Percentiles rank a stretch among this genome's conserved stretches.
phyloP scores from a whole-genome alignment of 106 monocot genomes.

The Dioscorea dumetorum region DNA sequence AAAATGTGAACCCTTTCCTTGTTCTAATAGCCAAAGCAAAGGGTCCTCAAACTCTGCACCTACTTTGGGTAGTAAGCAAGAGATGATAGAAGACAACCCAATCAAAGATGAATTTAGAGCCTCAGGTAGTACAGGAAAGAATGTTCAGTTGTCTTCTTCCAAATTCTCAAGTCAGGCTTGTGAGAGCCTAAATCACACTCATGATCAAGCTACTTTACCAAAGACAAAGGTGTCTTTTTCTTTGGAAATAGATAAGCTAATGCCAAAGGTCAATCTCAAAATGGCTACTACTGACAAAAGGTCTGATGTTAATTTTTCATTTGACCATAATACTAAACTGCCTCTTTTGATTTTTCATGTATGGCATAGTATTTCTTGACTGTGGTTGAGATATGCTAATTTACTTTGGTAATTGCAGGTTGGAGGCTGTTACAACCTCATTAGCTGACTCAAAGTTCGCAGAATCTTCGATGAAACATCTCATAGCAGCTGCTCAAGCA shows the following conservation, averaged over 20 bases:
- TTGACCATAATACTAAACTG: conserved; percentile 35
- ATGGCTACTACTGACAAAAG: conserved; percentile 25
- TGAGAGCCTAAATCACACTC: conserved; percentile 12
- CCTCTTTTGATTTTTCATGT: not conserved
- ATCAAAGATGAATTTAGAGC: conserved; percentile 19
- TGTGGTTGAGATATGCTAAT: not conserved
- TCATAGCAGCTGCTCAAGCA: conserved; percentile 94
- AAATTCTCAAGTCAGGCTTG: conserved; percentile 26
- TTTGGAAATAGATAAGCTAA: conserved; percentile 36
- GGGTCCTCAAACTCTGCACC: conserved; percentile 19
- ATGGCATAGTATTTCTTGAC: not conserved
- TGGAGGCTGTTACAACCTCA: conserved; percentile 10
- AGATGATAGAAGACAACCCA: conserved; percentile 26
- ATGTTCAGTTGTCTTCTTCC: conserved; percentile 20
- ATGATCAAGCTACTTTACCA: conserved; percentile 13
- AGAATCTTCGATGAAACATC: conserved; percentile 70
- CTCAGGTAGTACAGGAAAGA: conserved; percentile 23
- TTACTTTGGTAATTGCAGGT: conserved; percentile 25
- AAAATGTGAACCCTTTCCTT: conserved; percentile 17
- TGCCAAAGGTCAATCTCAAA: conserved; percentile 26
- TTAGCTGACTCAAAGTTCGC: conserved; percentile 26
- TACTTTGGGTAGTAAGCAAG: conserved; percentile 9
- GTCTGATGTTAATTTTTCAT: conserved; percentile 48
- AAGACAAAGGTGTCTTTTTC: conserved; percentile 32
- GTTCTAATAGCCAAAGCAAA: conserved; percentile 16